Evolutionary conservation across 2,329 filamentous ascomycete genomes (phyloP).

Genomic region (Aspergillus spinulosporus): DNA sequence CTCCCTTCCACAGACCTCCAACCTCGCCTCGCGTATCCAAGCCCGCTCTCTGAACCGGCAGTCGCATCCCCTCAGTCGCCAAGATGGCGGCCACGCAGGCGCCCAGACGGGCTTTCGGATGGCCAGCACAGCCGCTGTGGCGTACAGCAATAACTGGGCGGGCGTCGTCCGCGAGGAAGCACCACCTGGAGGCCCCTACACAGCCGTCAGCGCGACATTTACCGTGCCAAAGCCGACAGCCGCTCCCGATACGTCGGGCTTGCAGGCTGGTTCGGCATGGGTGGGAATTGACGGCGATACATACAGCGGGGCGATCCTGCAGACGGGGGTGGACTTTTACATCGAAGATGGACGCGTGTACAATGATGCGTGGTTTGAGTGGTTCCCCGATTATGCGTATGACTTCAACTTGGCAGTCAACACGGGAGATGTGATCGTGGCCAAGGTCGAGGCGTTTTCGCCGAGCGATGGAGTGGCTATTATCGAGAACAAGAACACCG

Average conservation of each 20-base stretch:
- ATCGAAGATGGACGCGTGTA: slow-evolving; percentile 42
- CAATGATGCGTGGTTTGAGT: slow-evolving; percentile 63
- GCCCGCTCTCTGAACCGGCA: slow-evolving; percentile 29
- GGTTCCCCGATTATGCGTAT: slow-evolving; percentile 59
- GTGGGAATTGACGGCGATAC: slow-evolving; percentile 64
- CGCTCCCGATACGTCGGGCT: slow-evolving; percentile 37
- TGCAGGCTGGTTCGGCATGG: slow-evolving; percentile 56
- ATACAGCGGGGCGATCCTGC: slow-evolving; percentile 55
- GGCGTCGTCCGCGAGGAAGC: slow-evolving; percentile 55
- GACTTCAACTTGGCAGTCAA: slow-evolving; percentile 51
- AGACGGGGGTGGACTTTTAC: slow-evolving; percentile 60
- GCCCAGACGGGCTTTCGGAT: slow-evolving; percentile 13
- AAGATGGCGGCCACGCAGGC: slow-evolving; percentile 12
- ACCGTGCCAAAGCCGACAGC: slow-evolving; percentile 53
- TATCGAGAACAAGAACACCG: slow-evolving; percentile 55
- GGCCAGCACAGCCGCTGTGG: slow-evolving; percentile 37
- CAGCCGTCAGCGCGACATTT: slow-evolving; percentile 47
- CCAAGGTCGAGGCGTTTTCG: slow-evolving; percentile 40
- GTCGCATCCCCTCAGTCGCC: slow-evolving; percentile 25
- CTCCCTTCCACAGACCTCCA: slow-evolving; percentile 26
- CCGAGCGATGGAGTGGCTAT: slow-evolving; percentile 48
- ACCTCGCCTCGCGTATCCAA: slow-evolving; percentile 31
- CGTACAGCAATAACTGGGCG: slow-evolving; percentile 61
- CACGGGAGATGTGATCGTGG: slow-evolving; percentile 49
- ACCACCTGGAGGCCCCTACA: slow-evolving; percentile 51